Percentiles rank a stretch among this genome's conserved stretches.
phyloP scores from a whole-genome alignment of 805 yeast genomes.

The Candida maesae region DNA sequence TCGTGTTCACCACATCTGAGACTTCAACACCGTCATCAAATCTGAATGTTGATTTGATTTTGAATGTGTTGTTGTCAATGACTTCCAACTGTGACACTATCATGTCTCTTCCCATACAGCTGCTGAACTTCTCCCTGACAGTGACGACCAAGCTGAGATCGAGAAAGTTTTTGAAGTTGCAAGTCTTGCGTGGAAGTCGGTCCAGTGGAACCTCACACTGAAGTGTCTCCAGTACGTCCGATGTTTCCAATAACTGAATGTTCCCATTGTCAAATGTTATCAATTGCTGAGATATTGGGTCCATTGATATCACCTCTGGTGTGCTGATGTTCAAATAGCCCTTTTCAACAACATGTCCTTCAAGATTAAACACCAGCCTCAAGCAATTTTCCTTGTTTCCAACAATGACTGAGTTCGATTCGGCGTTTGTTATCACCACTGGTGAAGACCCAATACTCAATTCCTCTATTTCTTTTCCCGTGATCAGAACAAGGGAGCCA shows the following conservation, averaged over 20 bases:
- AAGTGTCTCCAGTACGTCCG: neutral
- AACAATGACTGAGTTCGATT: conserved; percentile 10
- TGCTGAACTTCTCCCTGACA: conserved; percentile 10
- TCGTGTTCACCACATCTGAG: conserved; percentile 24
- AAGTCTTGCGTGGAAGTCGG: conserved; percentile 17
- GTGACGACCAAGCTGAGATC: conserved; percentile 23
- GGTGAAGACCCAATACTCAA: conserved; percentile 24
- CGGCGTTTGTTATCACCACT: conserved; percentile 17
- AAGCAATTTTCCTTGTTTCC: conserved; percentile 21
- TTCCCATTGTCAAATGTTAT: neutral
- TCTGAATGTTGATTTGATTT: conserved; percentile 14
- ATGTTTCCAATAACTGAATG: conserved; percentile 1
- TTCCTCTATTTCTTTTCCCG: neutral
- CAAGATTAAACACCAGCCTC: conserved; percentile 3
- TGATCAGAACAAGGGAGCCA: conserved; percentile 15
- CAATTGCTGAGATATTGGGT: neutral
- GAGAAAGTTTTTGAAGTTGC: conserved; percentile 22
- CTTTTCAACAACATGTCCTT: conserved; percentile 4
- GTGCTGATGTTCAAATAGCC: conserved; percentile 21
- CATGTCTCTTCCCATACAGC: conserved; percentile 3
- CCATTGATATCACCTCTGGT: conserved; percentile 9
- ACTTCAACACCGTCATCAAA: conserved; percentile 24
- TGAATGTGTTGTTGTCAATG: conserved; percentile 26
- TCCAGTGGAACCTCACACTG: conserved; percentile 9
- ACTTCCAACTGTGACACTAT: conserved; percentile 22